Percentiles rank a stretch among this genome's conserved stretches.
Conservation (phyloP, 306 rosid genomes). For the Cucurbita pepo region DNA sequence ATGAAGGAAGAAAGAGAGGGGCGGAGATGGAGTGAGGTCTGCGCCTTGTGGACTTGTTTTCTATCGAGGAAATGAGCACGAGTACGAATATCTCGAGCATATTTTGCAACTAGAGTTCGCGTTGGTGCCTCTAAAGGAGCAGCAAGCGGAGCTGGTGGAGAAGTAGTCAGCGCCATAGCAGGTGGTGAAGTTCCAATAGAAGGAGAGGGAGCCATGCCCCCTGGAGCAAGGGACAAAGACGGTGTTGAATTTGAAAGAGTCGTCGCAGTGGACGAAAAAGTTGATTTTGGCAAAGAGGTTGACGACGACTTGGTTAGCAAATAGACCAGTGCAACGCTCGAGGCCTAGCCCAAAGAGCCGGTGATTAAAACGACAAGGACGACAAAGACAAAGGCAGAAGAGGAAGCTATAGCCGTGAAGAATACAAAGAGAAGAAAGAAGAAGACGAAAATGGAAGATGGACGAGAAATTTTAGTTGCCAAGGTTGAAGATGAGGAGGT, state of each 20-base stretch:
- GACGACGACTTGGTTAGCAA: slow-evolving; percentile 15
- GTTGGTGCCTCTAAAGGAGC: too few species aligned
- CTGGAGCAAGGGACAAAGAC: slow-evolving; percentile 8
- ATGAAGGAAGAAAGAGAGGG: too few species aligned
- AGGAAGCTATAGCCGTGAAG: slow-evolving; percentile 30
- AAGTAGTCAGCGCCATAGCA: too few species aligned
- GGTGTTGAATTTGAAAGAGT: slow-evolving; percentile 13
- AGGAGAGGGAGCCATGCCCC: neutral
- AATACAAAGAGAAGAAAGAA: neutral
- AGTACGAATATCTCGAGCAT: too few species aligned
- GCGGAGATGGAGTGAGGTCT: too few species aligned
- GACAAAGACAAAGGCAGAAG: slow-evolving; percentile 12
- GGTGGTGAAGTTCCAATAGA: too few species aligned
- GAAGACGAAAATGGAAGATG: neutral
- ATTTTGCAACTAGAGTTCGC: too few species aligned
- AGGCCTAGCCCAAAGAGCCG: slow-evolving; percentile 21
- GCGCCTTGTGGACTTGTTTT: too few species aligned
- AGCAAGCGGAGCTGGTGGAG: too few species aligned
- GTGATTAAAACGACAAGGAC: slow-evolving; percentile 18
- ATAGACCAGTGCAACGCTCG: slow-evolving; percentile 22
- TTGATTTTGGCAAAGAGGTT: neutral
- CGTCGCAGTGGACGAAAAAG: neutral
- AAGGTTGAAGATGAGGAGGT: neutral
- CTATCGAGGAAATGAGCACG: too few species aligned
- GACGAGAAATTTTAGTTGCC: neutral